phyloP scores from a whole-genome alignment of 495 filamentous ascomycete genomes.

The Lepraria neglecta region DNA sequence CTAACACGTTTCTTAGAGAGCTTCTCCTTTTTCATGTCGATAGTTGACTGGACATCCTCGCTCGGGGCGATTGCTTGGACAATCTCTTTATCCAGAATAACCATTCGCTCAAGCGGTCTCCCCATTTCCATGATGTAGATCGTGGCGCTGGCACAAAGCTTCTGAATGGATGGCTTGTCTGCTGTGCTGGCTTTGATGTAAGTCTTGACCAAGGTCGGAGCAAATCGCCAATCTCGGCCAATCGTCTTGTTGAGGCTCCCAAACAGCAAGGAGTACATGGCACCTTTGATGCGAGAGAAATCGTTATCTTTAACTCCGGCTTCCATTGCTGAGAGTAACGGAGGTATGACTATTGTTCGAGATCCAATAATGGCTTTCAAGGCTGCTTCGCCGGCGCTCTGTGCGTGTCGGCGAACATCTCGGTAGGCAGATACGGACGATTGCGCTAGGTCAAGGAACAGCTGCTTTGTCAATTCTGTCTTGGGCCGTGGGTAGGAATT shows the following conservation, averaged over 20 bases:
- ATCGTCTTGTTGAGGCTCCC: slow-evolving; percentile 84
- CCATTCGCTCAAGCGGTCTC: slow-evolving; percentile 74
- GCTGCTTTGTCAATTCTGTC: slow-evolving; percentile 72
- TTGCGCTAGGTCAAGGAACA: slow-evolving; percentile 82
- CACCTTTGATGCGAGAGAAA: slow-evolving; percentile 86
- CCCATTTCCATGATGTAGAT: slow-evolving; percentile 90
- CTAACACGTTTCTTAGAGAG: slow-evolving; percentile 65
- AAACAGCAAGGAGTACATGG: slow-evolving; percentile 80
- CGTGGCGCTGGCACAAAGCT: slow-evolving; percentile 69
- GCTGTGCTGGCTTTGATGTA: slow-evolving; percentile 86
- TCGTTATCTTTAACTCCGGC: slow-evolving; percentile 77
- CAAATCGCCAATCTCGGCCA: slow-evolving; percentile 85
- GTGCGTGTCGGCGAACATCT: slow-evolving; percentile 88
- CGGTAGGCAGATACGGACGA: slow-evolving; percentile 93
- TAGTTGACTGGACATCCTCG: slow-evolving; percentile 57
- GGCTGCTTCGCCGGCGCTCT: slow-evolving; percentile 85
- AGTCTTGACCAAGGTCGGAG: slow-evolving; percentile 73
- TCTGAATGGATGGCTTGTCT: slow-evolving; percentile 91
- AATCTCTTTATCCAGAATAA: slow-evolving; percentile 68
- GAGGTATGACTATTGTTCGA: slow-evolving; percentile 79
- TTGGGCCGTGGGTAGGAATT: slow-evolving; percentile 82
- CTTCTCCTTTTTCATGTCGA: slow-evolving; percentile 58
- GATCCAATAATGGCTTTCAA: slow-evolving; percentile 87
- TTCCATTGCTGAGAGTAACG: slow-evolving; percentile 69
- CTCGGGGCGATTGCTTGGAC: slow-evolving; percentile 66